Conservation (phyloP, 2,329 filamentous ascomycete species). For the Colletotrichum chlorophyti region DNA sequence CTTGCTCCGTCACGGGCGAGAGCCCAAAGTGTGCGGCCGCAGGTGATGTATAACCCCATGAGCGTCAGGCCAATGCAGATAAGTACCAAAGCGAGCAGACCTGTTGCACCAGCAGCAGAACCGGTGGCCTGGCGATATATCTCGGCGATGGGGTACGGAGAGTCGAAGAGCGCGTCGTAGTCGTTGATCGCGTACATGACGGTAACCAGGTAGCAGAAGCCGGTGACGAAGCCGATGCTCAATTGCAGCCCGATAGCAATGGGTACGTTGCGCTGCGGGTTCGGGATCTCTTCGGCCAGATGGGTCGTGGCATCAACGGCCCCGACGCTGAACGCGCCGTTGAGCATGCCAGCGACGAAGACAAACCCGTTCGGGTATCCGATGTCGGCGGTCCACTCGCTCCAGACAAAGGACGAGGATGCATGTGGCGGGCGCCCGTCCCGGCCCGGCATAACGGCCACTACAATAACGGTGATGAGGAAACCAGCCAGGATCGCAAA, state of each 20-base stretch:
- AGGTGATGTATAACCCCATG: slow-evolving; percentile 45
- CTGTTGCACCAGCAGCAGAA: slow-evolving; percentile 55
- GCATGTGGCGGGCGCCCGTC: slow-evolving; percentile 40
- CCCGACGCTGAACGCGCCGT: slow-evolving; percentile 73
- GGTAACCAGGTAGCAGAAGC: slow-evolving; percentile 58
- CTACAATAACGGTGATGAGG: slow-evolving; percentile 61
- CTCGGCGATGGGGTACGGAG: slow-evolving; percentile 68
- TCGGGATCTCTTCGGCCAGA: slow-evolving; percentile 68
- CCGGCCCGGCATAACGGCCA: slow-evolving; percentile 56
- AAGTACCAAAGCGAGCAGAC: slow-evolving; percentile 51
- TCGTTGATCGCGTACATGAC: slow-evolving; percentile 66
- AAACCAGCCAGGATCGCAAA: slow-evolving; percentile 59
- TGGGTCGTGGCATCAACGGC: slow-evolving; percentile 71
- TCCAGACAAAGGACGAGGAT: slow-evolving; percentile 46
- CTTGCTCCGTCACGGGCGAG: slow-evolving; percentile 48
- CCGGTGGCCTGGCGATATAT: slow-evolving; percentile 69
- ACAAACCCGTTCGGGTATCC: slow-evolving; percentile 50
- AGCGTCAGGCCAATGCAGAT: slow-evolving; percentile 45
- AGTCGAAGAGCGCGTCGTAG: slow-evolving; percentile 55
- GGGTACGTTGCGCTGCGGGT: slow-evolving; percentile 58
- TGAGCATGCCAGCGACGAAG: slow-evolving; percentile 54
- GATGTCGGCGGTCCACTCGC: slow-evolving; percentile 44
- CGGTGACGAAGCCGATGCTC: slow-evolving; percentile 56
- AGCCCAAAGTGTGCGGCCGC: slow-evolving; percentile 47
- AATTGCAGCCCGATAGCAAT: slow-evolving; percentile 59